A percentile compares a stretch with the other conserved stretches of the same genome.
Conservation (phyloP, 2,329 filamentous ascomycete species). For the Cladosporium sp. region DNA sequence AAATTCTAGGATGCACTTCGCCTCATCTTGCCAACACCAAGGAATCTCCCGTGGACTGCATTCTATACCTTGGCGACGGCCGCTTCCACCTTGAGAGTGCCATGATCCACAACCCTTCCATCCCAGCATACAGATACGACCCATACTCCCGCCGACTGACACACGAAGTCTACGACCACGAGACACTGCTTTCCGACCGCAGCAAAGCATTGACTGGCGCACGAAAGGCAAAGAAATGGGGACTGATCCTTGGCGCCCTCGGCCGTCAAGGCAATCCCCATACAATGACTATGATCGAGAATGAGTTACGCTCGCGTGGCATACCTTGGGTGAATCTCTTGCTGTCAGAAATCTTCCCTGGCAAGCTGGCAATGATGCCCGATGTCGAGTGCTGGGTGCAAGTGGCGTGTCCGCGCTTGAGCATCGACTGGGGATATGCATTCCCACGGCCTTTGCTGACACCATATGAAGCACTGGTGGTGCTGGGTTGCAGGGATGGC, state of each 20-base stretch:
- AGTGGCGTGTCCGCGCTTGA: conserved; percentile 91
- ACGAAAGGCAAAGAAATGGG: conserved; percentile 79
- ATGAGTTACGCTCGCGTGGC: conserved; percentile 63
- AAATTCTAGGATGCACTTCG: conserved; percentile 96
- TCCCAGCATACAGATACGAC: conserved; percentile 93
- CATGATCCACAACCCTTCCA: conserved; percentile 94
- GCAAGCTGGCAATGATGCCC: conserved; percentile 84
- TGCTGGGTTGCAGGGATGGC: conserved; percentile 72
- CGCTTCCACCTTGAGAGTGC: conserved; percentile 95
- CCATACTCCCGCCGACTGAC: conserved; percentile 91
- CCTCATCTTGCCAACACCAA: conserved; percentile 55
- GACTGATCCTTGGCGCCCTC: conserved; percentile 86
- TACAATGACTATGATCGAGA: conserved; percentile 82
- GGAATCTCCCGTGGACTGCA: conserved; percentile 62
- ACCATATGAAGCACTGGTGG: conserved; percentile 90
- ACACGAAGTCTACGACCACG: conserved; percentile 85
- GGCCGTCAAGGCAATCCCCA: conserved; percentile 94
- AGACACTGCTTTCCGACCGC: conserved; percentile 81
- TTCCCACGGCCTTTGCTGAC: conserved; percentile 85
- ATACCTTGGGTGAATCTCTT: conserved; percentile 82
- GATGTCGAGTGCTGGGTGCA: conserved; percentile 99
- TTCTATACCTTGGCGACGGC: conserved; percentile 87
- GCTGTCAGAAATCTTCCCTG: conserved; percentile 92
- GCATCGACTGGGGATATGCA: conserved; percentile 98
- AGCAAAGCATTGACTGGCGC: conserved; percentile 72